These are phyloP conservation scores for Endotrypanum monterogeii DNA, from an alignment of 208 protist species.

Conservation along the genomic window DNA sequence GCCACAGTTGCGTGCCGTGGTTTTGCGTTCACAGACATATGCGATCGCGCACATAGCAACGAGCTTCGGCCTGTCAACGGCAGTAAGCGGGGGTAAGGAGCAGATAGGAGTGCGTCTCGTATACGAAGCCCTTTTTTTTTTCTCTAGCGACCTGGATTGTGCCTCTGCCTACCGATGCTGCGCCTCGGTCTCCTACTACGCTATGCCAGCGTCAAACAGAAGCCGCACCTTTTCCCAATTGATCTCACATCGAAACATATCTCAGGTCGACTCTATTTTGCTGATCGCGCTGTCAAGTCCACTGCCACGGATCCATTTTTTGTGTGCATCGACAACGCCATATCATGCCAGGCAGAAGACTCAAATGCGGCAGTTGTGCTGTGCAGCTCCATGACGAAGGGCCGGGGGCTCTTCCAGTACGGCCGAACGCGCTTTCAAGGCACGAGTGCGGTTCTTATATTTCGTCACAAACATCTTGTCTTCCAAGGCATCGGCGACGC, in stretches of 20 bases:
- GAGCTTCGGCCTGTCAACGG: not conserved
- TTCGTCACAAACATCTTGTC: conserved; percentile 45
- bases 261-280: conserved; percentile 53
- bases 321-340: conserved; percentile 50
- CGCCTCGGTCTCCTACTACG: conserved; percentile 17
- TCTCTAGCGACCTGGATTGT: not conserved
- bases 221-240: conserved; percentile 26
- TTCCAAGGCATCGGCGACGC: conserved; percentile 70
- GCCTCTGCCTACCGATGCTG: conserved; percentile 11
- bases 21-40: not conserved
- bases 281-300: conserved; percentile 79
- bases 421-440: conserved; percentile 52
- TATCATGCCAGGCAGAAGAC: conserved; percentile 41
- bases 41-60: not conserved
- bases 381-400: conserved; percentile 20
- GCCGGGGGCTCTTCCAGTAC: conserved; percentile 9
- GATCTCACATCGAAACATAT: conserved; percentile 23
- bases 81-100: not conserved
- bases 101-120: not conserved
- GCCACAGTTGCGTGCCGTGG: not conserved
- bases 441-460: conserved; percentile 47
- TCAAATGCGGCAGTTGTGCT: conserved; percentile 44
- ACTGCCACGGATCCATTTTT: conserved; percentile 46
- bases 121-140: not conserved
- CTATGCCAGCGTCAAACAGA: conserved; percentile 1